These are phyloP conservation scores for Quercus glauca DNA, from an alignment of 306 rosid genomes.

Conservation along the genomic window DNA sequence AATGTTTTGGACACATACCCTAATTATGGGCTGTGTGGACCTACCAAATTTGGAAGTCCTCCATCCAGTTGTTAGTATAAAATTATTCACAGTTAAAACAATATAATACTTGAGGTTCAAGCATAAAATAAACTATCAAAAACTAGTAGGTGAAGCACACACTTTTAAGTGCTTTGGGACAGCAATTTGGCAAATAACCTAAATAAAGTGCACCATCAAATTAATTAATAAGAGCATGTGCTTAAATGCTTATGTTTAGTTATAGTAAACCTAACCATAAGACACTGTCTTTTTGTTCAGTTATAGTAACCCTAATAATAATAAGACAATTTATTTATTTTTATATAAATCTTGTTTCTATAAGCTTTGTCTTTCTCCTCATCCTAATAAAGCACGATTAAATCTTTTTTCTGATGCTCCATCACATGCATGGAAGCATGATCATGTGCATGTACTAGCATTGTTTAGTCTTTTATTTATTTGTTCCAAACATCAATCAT, in stretches of 20 bases:
- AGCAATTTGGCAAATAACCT: too few relatives aligned
- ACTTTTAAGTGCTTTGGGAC: neutral
- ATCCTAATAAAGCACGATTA: too few relatives aligned
- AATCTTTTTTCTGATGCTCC: neutral
- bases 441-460: slow-evolving; percentile 31
- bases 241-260: slow-evolving; percentile 8
- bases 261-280: slow-evolving; percentile 17
- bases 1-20: too few relatives aligned
- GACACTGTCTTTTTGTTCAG: slow-evolving; percentile 14
- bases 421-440: slow-evolving; percentile 30
- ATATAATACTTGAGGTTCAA: neutral
- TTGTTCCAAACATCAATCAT: slow-evolving; percentile 40
- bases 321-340: slow-evolving; percentile 25
- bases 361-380: neutral
- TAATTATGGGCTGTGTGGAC: neutral
- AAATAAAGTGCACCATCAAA: neutral
- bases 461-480: slow-evolving; percentile 20
- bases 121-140: neutral
- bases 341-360: slow-evolving; percentile 4
- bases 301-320: slow-evolving; percentile 9
- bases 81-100: neutral
- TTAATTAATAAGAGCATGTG: slow-evolving; percentile 23
- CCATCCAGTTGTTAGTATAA: neutral
- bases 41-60: neutral
- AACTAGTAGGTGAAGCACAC: neutral